Percentiles rank a stretch among this genome's conserved stretches.
These are phyloP conservation scores for Anisodus acutangulus DNA, from an alignment of 257 asterid species.

Conservation along the genomic window DNA sequence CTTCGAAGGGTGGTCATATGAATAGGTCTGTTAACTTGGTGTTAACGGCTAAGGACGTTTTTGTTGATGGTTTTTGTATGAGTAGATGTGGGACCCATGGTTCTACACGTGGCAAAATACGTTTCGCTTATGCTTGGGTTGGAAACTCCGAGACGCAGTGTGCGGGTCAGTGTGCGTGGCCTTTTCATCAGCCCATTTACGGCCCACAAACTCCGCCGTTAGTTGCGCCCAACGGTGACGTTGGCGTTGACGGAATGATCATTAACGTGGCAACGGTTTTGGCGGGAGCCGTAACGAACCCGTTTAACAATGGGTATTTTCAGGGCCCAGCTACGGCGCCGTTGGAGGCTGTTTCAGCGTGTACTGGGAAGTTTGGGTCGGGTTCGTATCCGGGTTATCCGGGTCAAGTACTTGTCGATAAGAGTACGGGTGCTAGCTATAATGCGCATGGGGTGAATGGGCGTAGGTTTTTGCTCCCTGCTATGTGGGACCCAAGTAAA, in stretches of 20 bases:
- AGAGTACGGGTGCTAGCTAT: constrained; percentile 62
- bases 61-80: constrained; percentile 73
- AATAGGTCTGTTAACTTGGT: constrained; percentile 65
- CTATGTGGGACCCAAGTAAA: constrained; percentile 81
- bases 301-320: constrained; percentile 68
- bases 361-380: constrained; percentile 72
- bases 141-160: constrained; percentile 77
- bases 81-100: constrained; percentile 77
- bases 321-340: constrained; percentile 80
- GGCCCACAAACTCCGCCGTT: constrained; percentile 81
- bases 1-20: constrained; percentile 60
- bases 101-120: constrained; percentile 55
- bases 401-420: constrained; percentile 58
- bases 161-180: constrained; percentile 88
- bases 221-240: constrained; percentile 74
- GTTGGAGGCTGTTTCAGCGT: constrained; percentile 78
- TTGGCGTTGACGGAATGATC: constrained; percentile 76
- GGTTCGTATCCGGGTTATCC: constrained; percentile 80
- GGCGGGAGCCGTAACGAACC: constrained; percentile 82
- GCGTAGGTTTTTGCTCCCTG: constrained; percentile 77
- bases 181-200: constrained; percentile 80
- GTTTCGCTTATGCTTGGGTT: constrained; percentile 77
- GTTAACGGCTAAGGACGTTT: constrained; percentile 67
- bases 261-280: constrained; percentile 69
- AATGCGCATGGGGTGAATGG: constrained; percentile 74